These are phyloP conservation scores for Cryphonectria naterciae DNA, from an alignment of 2,329 filamentous ascomycete genomes.

Conservation along the genomic window DNA sequence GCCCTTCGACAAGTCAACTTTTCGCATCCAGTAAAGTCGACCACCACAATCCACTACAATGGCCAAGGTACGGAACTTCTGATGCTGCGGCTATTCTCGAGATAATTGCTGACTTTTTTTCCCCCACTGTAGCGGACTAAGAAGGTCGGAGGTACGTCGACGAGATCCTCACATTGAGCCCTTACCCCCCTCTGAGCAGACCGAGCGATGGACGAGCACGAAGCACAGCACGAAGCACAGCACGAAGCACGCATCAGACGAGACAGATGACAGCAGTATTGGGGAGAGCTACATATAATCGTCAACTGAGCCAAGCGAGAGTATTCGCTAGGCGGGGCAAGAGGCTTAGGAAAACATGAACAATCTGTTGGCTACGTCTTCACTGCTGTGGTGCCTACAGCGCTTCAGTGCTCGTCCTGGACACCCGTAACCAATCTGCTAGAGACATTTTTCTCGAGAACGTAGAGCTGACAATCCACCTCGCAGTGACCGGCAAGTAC, in stretches of 20 bases:
- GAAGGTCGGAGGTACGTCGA: slow-evolving; percentile 61
- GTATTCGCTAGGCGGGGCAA: background rate
- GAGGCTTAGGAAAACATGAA: background rate
- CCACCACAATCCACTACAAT: slow-evolving; percentile 27
- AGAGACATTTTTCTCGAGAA: background rate
- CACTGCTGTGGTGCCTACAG: background rate
- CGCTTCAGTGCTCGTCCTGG: slow-evolving; percentile 3
- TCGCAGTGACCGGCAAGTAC: slow-evolving; percentile 97
- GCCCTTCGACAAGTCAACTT: slow-evolving; percentile 27
- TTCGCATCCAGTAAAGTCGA: slow-evolving; percentile 29
- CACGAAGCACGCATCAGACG: background rate
- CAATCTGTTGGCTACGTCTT: background rate
- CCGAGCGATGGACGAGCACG: slow-evolving; percentile 25
- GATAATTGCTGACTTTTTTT: slow-evolving; percentile 4
- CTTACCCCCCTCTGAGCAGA: slow-evolving; percentile 9
- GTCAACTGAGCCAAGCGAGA: background rate
- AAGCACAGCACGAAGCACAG: slow-evolving; percentile 23
- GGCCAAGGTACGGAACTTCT: slow-evolving; percentile 27
- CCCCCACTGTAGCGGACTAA: slow-evolving; percentile 67
- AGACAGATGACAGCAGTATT: background rate
- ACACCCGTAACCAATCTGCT: slow-evolving; percentile 5
- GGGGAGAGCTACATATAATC: background rate
- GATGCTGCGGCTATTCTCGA: background rate
- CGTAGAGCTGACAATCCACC: slow-evolving; percentile 41
- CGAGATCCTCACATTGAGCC: slow-evolving; percentile 18